A percentile compares a stretch with the other conserved stretches of the same genome.
Evolutionary conservation across 768 basidiomycete genomes (phyloP).

Genomic region (Suillus paluster): DNA sequence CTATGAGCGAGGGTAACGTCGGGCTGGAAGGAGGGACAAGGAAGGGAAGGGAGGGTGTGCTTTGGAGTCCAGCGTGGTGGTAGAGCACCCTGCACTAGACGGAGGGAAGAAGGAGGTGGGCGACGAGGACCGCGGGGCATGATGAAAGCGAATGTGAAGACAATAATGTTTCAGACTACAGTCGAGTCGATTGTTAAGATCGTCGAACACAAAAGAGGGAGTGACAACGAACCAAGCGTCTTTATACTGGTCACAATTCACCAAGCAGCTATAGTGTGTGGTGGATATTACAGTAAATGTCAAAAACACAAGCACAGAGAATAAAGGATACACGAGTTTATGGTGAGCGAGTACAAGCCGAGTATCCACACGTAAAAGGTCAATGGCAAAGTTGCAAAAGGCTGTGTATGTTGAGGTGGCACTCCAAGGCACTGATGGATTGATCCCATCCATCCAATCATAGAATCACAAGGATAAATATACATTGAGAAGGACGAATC

Average conservation of each 20-base stretch:
- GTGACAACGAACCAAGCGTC: background rate
- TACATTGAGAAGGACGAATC: constrained; percentile 9
- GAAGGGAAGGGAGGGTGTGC: constrained; percentile 70
- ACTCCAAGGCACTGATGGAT: background rate
- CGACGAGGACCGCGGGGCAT: constrained; percentile 61
- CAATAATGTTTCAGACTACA: background rate
- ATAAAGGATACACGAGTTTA: no score
- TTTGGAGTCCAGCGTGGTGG: constrained; percentile 64
- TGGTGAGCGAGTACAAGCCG: no score
- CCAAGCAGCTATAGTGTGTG: background rate
- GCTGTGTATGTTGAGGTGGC: background rate
- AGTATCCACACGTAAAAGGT: no score
- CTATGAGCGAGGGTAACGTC: constrained; percentile 29
- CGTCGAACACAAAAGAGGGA: background rate
- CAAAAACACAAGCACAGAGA: background rate
- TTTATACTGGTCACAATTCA: background rate
- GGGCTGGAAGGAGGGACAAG: constrained; percentile 54
- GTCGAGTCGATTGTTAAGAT: background rate
- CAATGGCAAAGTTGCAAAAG: no score
- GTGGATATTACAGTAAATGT: background rate
- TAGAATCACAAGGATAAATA: constrained; percentile 18
- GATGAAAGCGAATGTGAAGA: constrained; percentile 5
- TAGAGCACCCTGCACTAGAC: constrained; percentile 61
- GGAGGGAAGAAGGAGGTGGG: constrained; percentile 67
- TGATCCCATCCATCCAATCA: constrained; percentile 3